phyloP scores from a whole-genome alignment of 2,329 filamentous ascomycete species.

The Cladosporium sp. region DNA sequence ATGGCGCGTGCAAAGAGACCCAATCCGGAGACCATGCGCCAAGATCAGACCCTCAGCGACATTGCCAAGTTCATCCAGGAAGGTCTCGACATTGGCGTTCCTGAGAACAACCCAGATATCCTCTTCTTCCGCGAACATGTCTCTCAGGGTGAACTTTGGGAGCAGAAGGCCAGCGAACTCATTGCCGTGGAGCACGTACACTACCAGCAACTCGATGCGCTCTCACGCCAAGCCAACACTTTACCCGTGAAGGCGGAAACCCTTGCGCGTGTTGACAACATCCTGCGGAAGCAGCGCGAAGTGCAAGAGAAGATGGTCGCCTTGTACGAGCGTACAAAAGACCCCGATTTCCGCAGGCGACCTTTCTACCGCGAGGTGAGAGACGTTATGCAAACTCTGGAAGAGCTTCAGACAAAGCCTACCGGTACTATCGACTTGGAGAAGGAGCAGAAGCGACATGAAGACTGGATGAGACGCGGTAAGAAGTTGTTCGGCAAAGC shows the following conservation, averaged over 20 bases:
- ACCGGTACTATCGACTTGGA: constrained; percentile 88
- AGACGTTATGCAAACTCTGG: constrained; percentile 80
- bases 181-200: constrained; percentile 90
- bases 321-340: constrained; percentile 72
- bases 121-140: constrained; percentile 72
- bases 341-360: constrained; percentile 70
- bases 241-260: constrained; percentile 82
- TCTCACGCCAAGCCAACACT: constrained; percentile 75
- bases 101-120: constrained; percentile 75
- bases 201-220: constrained; percentile 88
- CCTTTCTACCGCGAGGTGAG: constrained; percentile 88
- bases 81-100: constrained; percentile 72
- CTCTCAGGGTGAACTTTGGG: constrained; percentile 78
- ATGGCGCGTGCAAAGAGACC: constrained; percentile 58
- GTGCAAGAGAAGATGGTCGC: constrained; percentile 84
- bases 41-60: constrained; percentile 69
- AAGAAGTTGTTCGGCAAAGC: constrained; percentile 98
- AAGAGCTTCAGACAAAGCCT: constrained; percentile 89
- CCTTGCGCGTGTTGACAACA: constrained; percentile 77
- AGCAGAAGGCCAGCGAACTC: constrained; percentile 85
- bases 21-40: constrained; percentile 27
- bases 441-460: constrained; percentile 88
- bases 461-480: constrained; percentile 98
- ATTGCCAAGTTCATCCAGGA: constrained; percentile 75
- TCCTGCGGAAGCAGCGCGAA: constrained; percentile 92